Base-by-base conservation (phyloP, 805 yeast genomes). In the Saturnispora bothae region DNA sequence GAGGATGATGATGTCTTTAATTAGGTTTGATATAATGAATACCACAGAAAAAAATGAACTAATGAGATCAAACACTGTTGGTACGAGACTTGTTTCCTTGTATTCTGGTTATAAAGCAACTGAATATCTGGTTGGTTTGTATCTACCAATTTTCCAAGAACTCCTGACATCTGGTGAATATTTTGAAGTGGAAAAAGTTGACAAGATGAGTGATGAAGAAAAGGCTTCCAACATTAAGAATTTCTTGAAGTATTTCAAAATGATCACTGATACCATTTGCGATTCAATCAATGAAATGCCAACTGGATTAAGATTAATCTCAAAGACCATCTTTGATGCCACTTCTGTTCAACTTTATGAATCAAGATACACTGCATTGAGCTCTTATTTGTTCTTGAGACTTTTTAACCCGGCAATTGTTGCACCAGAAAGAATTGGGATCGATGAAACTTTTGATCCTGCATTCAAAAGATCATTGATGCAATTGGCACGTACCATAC, bases 341-440 rank as follows among this genome's bases (percentile, higher is more conserved):
- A 76, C 83, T 38, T 60, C 68, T 21, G 57, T 60, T n/a, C 74
- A 73, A 46, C 80, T 80, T 48, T 83, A 82, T 1, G 76, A 72
- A 28, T 80, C 79, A 28, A 69, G 78, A 32, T 64, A 71, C 28
- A 65, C 76, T 28, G 85, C 94, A 1, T 80, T 85, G 20, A 95
- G 96, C 0, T 86, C 95, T 0, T 89, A 83, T 53, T 64, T 89
- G 39, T 88, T 89, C 51, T 64, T 89, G 47, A 63, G 95, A 40
- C 75, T 80, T 44, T 68, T 81, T 43, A 82, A 94, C 53, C 96
- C 97, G 10, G 94, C 95, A 0, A 77, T 88, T 48, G 88, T 88
- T 12, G 76, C 85, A 25, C 96, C 96, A 0, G 94, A 83, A 41
- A 66, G 78, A 5, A 67, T 49, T 26, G 50, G 49, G 18, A 53